phyloP scores from a whole-genome alignment of 1,139 yeast species.

The Scheffersomyces lignicola region DNA sequence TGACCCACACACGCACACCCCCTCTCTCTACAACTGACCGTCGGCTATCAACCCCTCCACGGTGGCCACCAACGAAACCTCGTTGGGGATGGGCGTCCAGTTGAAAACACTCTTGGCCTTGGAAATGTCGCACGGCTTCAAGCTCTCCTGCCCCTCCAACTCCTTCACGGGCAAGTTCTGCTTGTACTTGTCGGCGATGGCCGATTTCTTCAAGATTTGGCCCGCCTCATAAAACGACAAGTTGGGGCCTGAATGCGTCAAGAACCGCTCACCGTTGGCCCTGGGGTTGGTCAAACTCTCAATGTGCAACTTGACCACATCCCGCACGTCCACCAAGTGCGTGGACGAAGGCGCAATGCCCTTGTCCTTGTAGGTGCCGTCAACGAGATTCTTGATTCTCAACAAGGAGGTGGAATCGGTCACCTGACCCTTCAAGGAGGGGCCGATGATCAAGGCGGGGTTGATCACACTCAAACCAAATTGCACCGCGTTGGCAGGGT shows the following conservation, averaged over 20 bases:
- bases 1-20: not conserved
- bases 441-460: slow-evolving; percentile 41
- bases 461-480: slow-evolving; percentile 27
- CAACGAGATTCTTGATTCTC: slow-evolving; percentile 3
- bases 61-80: slow-evolving; percentile 3
- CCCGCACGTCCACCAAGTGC: slow-evolving; percentile 34
- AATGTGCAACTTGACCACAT: slow-evolving; percentile 38
- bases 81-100: slow-evolving; percentile 4
- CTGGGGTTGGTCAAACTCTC: slow-evolving; percentile 27
- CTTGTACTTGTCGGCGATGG: not conserved
- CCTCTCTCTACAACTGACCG: slow-evolving; percentile 1
- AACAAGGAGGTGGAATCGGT: slow-evolving; percentile 5
- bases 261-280: slow-evolving; percentile 28
- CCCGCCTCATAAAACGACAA: slow-evolving; percentile 3
- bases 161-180: not conserved
- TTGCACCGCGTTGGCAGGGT: slow-evolving; percentile 20
- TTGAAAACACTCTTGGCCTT: slow-evolving; percentile 2
- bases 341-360: slow-evolving; percentile 1
- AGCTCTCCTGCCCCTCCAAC: not conserved
- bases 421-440: slow-evolving; percentile 16
- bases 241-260: slow-evolving; percentile 10
- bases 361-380: slow-evolving; percentile 2
- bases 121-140: slow-evolving; percentile 4
- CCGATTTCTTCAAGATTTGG: not conserved
- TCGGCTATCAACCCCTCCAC: slow-evolving; percentile 3